Base-by-base conservation (phyloP, 2,329 filamentous ascomycete genomes). In the Blastomyces percursus region DNA sequence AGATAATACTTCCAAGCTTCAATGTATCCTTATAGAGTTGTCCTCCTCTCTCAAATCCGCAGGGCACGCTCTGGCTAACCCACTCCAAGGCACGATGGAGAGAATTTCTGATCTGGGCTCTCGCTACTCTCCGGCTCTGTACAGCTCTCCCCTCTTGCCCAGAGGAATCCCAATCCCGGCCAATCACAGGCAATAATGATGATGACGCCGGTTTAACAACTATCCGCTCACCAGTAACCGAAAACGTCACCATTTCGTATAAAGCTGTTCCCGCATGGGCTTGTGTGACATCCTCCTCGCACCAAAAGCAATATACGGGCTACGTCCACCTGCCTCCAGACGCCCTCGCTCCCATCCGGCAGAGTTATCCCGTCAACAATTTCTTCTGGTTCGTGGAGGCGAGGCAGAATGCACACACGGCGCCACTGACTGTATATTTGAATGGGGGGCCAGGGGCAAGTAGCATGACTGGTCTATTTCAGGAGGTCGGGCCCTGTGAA, bases 171-270 rank as follows among this genome's bases (percentile, higher is more conserved):
- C 7, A 30, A 30, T 30, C 4, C 27, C 27, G 19, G 11, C 19
- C 50, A 46, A 56, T 19, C 38, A 21, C 38, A 52, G 14, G 7
- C 11, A 64, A 64, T 2, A 65, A 67, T 2, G 66, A 67, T 30
- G 27, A 67, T 2, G 66, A 67, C 27, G 27, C 67, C 12, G 81
- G 81, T 63, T 69, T 84, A 57, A 86, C 81, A 52, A 81, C 82
- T 54, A 79, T 88, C 62, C 74, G 73, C 32, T 89, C 87, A 21
- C 84, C 86, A 2, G 77, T 70, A 67, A 80, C 89, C 71, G 75
- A 77, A 35, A 81, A 82, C 66, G 83, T 90, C 70, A 86, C 82
- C 63, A 83, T 90, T 70, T 82, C 83, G 62, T 91, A 87, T 78
- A 89, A 87, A 69, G 76, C 80, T 44, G 82, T 82, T 2, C 80